Base-by-base conservation (phyloP, 2,329 filamentous ascomycete genomes). In the Zymoseptoria crescenta region DNA sequence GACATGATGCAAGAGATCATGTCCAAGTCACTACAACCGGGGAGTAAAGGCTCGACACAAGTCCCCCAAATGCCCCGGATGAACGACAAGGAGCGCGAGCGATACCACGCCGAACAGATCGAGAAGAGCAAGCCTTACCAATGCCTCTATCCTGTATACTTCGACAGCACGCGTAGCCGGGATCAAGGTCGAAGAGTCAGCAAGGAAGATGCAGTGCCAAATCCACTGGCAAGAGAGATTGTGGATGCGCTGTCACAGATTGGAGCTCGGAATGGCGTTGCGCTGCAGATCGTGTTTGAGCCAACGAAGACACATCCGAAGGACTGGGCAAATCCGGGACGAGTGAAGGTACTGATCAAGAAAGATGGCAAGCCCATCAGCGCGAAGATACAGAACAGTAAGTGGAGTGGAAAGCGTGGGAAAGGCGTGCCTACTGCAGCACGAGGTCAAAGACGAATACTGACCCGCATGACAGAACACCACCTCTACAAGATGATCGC, bases 311-410 rank as follows among this genome's bases (percentile, higher is more conserved):
- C 86, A 61, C 94, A 99, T 75, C 94, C 94, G 6, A 93, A 94
- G 77, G 94, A 99, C 79, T 99, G 94, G 94, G 87, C 88, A 58
- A 99, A 99, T 77, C 94, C 94, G 10, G 94, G 94, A 3, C 83
- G 94, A 60, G 89, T 97, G 63, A 86, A 89, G 67, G 85, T 97
- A 54, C 77, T 87, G 70, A 78, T 96, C 58, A 87, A 85, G 73
- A 85, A 82, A 63, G 79, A 83, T 60, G 83, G 82, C 35, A 75
- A 75, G 62, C 69, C 75, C 52, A 69, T 80, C 45, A 81, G 80
- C 27, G 61, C 62, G 41, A 76, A 75, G 29, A 79, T 89, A 52
- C 85, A 85, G 72, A 89, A 87, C 69, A 89, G 83, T 85, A 75
- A 56, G 81, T 77, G 20, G 51, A 10, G 9, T 35, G 30, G 30